Base-by-base conservation (phyloP, 306 rosid genomes). In the Cucurbita argyrosperma region DNA sequence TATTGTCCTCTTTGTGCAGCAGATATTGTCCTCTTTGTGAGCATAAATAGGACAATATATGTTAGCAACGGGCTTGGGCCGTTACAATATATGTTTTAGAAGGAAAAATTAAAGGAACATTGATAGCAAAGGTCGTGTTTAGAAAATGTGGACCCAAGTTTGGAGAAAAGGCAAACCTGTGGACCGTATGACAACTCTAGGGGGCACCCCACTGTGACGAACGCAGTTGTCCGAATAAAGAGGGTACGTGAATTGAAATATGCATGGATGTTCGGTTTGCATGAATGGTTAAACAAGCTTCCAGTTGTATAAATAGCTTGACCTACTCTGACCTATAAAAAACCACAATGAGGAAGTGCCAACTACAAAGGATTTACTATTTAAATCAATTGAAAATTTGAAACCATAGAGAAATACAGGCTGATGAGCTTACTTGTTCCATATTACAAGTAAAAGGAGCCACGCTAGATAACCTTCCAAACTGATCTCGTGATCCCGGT, bases 171-270 rank as follows among this genome's bases (percentile, higher is more conserved):
- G 65, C 76, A 76, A 84, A 90, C 98, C 96, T 92, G 96, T 62
- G 96, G 97, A 81, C 97, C 96, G 77, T 92, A 92, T 53, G 97
- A 92, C 79, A 92, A 71, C 76, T 90, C 98, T 75, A 90, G 84
- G 76, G 87, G 83, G 82, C 79, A 67, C 65, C 88, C 96, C 26
- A 84, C 80, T 38, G 89, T 37, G 38, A 87, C 84, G 76, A 43
- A 73, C 70, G 85, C 80, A 70, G 97, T 92, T 40, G 96, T 79
- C 54, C 95, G 84, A 66, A 90, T 52, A 79, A 65, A 83, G 45
- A 92, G 90, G 19, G 92, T 79, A 62, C 92, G 96, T 46, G 92
- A 85, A 77, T 88, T 80, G 82, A 90, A 92, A 83, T 90, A 92
- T 7, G 90, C 96, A 85, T 85, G 89, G 74, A 85, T 55, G 56